Evolutionary conservation across 352 stramenopile species (phyloP).

Genomic region (Peronospora belbahrii): DNA sequence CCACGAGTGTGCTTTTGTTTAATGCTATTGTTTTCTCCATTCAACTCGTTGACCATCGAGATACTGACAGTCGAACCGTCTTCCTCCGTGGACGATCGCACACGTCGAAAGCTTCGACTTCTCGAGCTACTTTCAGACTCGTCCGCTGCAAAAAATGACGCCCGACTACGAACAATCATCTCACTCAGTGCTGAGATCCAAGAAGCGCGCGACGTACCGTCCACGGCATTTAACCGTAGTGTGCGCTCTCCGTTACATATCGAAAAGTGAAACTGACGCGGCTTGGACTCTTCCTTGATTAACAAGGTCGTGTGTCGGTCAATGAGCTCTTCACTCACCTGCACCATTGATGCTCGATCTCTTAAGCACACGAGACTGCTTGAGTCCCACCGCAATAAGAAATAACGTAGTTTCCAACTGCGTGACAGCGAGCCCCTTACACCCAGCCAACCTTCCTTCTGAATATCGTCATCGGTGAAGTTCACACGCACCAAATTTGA

Average conservation of each 20-base stretch:
- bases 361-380: slow-evolving; percentile 72
- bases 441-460: slow-evolving; percentile 72
- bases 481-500: slow-evolving; percentile 47
- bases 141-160: slow-evolving; percentile 66
- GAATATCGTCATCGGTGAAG: slow-evolving; percentile 66
- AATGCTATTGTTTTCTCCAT: slow-evolving; percentile 11
- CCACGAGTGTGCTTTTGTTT: slow-evolving; percentile 21
- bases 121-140: slow-evolving; percentile 53
- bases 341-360: slow-evolving; percentile 62
- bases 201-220: slow-evolving; percentile 37
- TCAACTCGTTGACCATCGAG: slow-evolving; percentile 26
- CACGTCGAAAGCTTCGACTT: slow-evolving; percentile 38
- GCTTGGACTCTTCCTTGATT: slow-evolving; percentile 51
- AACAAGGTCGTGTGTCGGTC: slow-evolving; percentile 68
- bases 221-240: slow-evolving; percentile 64
- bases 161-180: slow-evolving; percentile 69
- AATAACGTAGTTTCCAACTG: slow-evolving; percentile 84
- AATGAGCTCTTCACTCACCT: slow-evolving; percentile 60
- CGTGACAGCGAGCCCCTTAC: slow-evolving; percentile 56
- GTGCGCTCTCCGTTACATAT: slow-evolving; percentile 65
- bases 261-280: slow-evolving; percentile 75
- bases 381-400: slow-evolving; percentile 55
- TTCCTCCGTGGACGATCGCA: slow-evolving; percentile 56
- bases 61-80: slow-evolving; percentile 30
- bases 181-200: slow-evolving; percentile 78